phyloP scores from a whole-genome alignment of 1,284 basidiomycete genomes.

The Thecaphora frezii region DNA sequence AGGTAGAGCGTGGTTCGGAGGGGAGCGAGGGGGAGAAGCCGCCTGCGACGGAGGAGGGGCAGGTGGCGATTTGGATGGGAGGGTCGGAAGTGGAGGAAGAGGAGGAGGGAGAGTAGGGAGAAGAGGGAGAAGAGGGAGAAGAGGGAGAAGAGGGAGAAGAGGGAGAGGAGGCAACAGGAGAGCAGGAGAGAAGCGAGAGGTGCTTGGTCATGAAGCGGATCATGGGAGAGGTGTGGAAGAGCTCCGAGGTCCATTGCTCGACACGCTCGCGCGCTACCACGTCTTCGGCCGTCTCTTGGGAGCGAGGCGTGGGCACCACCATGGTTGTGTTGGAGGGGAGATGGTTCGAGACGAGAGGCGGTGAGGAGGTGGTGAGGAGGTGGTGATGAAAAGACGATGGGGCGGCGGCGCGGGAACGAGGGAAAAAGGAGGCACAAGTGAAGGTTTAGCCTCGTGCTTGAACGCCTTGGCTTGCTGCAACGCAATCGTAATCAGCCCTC shows the following conservation, averaged over 20 bases:
- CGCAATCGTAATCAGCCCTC: too few species aligned
- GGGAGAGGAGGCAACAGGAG: conserved; percentile 27
- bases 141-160: not conserved
- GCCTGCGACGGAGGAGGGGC: conserved; percentile 44
- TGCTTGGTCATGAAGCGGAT: conserved; percentile 58
- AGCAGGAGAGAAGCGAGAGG: conserved; percentile 48
- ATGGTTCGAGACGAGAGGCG: too few species aligned
- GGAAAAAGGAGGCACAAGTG: too few species aligned
- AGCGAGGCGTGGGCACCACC: conserved; percentile 18
- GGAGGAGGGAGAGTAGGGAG: not conserved
- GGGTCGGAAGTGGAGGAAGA: not conserved
- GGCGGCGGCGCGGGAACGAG: too few species aligned
- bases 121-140: not conserved
- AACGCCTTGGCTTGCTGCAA: too few species aligned
- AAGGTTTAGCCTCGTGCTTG: too few species aligned
- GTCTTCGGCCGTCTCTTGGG: conserved; percentile 32
- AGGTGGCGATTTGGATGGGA: conserved; percentile 45
- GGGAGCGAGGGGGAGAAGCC: conserved; percentile 50
- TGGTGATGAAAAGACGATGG: too few species aligned
- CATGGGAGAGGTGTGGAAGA: conserved; percentile 55
- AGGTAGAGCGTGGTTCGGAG: conserved; percentile 21
- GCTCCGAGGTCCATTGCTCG: conserved; percentile 52
- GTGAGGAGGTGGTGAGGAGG: too few species aligned
- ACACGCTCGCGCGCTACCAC: conserved; percentile 27
- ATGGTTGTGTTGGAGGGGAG: conserved; percentile 3